Conservation (phyloP, 1,284 basidiomycete species). For the Limonomyces culmigenus region DNA sequence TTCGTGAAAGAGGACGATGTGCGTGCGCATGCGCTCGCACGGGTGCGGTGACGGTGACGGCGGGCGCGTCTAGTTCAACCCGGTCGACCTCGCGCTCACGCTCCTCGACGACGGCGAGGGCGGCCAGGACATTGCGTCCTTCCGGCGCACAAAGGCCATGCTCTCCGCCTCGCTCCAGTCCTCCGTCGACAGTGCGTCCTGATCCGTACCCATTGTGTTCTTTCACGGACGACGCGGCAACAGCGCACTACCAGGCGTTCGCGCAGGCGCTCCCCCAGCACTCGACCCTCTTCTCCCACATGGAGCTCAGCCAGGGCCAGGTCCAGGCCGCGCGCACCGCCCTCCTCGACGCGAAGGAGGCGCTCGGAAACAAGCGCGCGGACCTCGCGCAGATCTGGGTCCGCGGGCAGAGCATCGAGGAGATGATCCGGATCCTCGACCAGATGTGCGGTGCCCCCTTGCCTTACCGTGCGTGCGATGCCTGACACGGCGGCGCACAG, state of each 20-base stretch:
- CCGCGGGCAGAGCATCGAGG: conserved; percentile 68
- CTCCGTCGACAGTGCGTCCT: conserved; percentile 70
- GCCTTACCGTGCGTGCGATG: conserved; percentile 4
- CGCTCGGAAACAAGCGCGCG: conserved; percentile 59
- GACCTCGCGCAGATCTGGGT: conserved; percentile 80
- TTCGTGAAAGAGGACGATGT: conserved; percentile 76
- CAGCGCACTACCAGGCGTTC: conserved; percentile 84
- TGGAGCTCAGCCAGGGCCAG: conserved; percentile 57
- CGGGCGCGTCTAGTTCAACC: conserved; percentile 56
- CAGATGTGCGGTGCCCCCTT: conserved; percentile 45
- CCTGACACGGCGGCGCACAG: conserved; percentile 22
- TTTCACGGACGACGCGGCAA: too few relatives aligned
- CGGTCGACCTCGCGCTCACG: conserved; percentile 78
- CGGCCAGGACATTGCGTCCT: conserved; percentile 60
- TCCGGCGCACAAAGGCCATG: conserved; percentile 56
- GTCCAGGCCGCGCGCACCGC: conserved; percentile 53
- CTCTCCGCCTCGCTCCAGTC: conserved; percentile 66
- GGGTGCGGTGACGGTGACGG: conserved; percentile 4
- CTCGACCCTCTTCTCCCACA: conserved; percentile 52
- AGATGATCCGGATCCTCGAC: conserved; percentile 82
- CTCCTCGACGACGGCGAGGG: conserved; percentile 52
- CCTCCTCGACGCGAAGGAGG: conserved; percentile 68
- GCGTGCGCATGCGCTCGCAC: conserved; percentile 6
- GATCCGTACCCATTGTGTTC: too few relatives aligned
- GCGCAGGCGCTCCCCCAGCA: conserved; percentile 84